These are phyloP conservation scores for Candida cerambycidarum DNA, from an alignment of 805 yeast species.

Conservation along the genomic window DNA sequence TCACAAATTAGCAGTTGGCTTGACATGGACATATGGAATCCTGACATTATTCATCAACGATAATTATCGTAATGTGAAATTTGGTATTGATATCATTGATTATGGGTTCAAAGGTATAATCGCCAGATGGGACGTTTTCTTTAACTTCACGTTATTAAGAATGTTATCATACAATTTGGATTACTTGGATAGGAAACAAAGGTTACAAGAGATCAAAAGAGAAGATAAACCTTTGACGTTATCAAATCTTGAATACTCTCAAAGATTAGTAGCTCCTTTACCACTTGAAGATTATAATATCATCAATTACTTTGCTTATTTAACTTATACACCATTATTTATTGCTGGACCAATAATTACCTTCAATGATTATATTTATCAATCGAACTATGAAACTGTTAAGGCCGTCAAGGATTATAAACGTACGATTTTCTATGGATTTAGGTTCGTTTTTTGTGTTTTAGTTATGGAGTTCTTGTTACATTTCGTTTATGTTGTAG, in stretches of 20 bases:
- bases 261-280: constrained; percentile 63
- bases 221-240: constrained; percentile 12
- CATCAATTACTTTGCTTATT: constrained; percentile 70
- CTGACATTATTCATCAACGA: constrained; percentile 77
- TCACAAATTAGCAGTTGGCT: constrained; percentile 37
- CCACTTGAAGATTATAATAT: constrained; percentile 59
- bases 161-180: constrained; percentile 84
- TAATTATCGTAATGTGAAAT: constrained; percentile 52
- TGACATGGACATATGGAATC: constrained; percentile 81
- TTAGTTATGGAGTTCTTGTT: constrained; percentile 85
- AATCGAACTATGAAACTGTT: constrained; percentile 53
- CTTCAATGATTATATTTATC: constrained; percentile 86
- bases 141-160: constrained; percentile 83
- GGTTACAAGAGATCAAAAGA: constrained; percentile 12
- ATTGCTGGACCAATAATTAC: constrained; percentile 95
- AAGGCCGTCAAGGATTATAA: constrained; percentile 54
- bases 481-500: constrained; percentile 90
- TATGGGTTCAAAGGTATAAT: constrained; percentile 69
- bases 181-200: constrained; percentile 47
- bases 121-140: constrained; percentile 93
- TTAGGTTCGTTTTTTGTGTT: constrained; percentile 70
- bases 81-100: constrained; percentile 60
- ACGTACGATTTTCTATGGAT: constrained; percentile 59
- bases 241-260: constrained; percentile 51
- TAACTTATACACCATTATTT: constrained; percentile 83